These are phyloP conservation scores for Peniophora sp. DNA, from an alignment of 1,284 basidiomycete species.

Conservation along the genomic window DNA sequence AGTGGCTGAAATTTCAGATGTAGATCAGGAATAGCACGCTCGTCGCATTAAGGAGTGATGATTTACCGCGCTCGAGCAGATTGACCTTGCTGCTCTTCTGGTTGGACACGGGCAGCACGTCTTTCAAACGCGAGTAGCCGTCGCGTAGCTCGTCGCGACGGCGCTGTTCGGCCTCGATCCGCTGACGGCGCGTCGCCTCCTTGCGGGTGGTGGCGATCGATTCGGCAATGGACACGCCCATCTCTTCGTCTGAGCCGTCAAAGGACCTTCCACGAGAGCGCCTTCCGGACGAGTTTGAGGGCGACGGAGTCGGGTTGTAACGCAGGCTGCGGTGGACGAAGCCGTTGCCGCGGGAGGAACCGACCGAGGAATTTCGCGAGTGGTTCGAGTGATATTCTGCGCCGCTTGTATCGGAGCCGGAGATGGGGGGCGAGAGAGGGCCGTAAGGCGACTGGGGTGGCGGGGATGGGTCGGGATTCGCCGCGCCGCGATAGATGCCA, in stretches of 20 bases:
- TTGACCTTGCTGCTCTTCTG: slow-evolving; percentile 88
- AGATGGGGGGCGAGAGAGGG: slow-evolving; percentile 72
- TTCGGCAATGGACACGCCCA: slow-evolving; percentile 57
- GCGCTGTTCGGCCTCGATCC: slow-evolving; percentile 81
- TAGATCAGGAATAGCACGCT: slow-evolving; percentile 2
- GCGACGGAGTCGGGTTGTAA: slow-evolving; percentile 73
- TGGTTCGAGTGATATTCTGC: slow-evolving; percentile 73
- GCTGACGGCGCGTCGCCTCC: slow-evolving; percentile 73
- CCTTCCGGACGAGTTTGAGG: slow-evolving; percentile 61
- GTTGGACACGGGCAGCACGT: slow-evolving; percentile 75
- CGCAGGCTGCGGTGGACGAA: slow-evolving; percentile 64
- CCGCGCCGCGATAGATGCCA: slow-evolving; percentile 39
- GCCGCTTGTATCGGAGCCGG: slow-evolving; percentile 76
- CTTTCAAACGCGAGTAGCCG: slow-evolving; percentile 81
- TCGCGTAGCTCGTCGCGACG: slow-evolving; percentile 81
- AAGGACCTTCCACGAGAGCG: slow-evolving; percentile 57
- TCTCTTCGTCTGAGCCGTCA: slow-evolving; percentile 72
- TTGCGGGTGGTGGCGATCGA: slow-evolving; percentile 69
- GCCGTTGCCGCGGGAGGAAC: slow-evolving; percentile 63
- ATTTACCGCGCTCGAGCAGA: slow-evolving; percentile 74
- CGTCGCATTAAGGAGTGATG: slow-evolving; percentile 4
- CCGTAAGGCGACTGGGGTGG: slow-evolving; percentile 74
- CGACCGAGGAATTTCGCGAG: slow-evolving; percentile 67
- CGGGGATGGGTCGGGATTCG: slow-evolving; percentile 45
- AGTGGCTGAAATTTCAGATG: slow-evolving; percentile 39